These are phyloP conservation scores for Backusella westeae DNA, from an alignment of 192 early-diverging fungal genomes.

Conservation along the genomic window DNA sequence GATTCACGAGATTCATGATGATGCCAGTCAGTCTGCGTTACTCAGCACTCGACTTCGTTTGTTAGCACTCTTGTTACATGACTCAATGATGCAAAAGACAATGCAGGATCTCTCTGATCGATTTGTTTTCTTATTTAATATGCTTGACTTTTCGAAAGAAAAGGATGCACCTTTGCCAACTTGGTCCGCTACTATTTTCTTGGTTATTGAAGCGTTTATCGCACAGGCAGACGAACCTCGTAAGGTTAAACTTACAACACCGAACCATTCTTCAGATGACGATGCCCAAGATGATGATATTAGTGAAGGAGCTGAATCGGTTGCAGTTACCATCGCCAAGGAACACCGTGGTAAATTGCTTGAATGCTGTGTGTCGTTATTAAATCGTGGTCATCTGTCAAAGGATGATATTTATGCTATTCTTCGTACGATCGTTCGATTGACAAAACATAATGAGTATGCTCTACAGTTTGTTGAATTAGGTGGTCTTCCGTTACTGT, in stretches of 20 bases:
- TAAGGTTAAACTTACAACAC: conserved; percentile 3
- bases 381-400: conserved; percentile 36
- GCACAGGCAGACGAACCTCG: conserved; percentile 63
- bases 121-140: conserved; percentile 22
- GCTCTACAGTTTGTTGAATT: conserved; percentile 68
- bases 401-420: conserved; percentile 63
- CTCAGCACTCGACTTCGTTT: conserved; percentile 42
- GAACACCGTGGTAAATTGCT: conserved; percentile 37
- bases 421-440: conserved; percentile 76
- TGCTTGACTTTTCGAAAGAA: conserved; percentile 19
- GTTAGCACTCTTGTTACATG: conserved; percentile 59
- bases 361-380: conserved; percentile 34
- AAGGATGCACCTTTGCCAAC: conserved; percentile 26
- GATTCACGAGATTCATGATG: background rate
- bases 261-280: background rate
- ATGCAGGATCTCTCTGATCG: conserved; percentile 26
- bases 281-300: conserved; percentile 21
- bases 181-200: conserved; percentile 58
- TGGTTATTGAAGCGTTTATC: conserved; percentile 65
- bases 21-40: background rate
- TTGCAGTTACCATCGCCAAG: conserved; percentile 11
- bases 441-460: conserved; percentile 66
- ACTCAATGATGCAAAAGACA: conserved; percentile 49
- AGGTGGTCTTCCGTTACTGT: conserved; percentile 65
- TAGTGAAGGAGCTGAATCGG: conserved; percentile 27